Evolutionary conservation across 23 red algal species (phyloP).

Genomic region (Gracilaria gracilis): DNA sequence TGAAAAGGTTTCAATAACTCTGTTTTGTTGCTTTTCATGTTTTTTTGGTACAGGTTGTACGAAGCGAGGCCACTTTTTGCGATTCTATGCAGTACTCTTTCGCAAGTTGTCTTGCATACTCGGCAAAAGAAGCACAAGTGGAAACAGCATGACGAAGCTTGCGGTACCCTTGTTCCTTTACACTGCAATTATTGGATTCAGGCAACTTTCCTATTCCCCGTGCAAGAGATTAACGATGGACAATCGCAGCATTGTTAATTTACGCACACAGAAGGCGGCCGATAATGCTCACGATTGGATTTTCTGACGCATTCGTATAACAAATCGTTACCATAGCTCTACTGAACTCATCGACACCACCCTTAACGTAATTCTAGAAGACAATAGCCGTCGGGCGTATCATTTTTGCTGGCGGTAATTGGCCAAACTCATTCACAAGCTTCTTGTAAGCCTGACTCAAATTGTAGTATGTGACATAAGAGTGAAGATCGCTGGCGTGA

Average conservation of each 20-base stretch:
- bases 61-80: neutral
- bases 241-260: slow-evolving; percentile 23
- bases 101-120: slow-evolving; percentile 15
- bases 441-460: slow-evolving; percentile 8
- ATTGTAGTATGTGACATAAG: slow-evolving; percentile 11
- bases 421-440: neutral
- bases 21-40: neutral
- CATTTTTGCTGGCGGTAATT: slow-evolving; percentile 12
- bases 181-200: too few species aligned
- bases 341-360: slow-evolving; percentile 24
- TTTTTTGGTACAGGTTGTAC: neutral
- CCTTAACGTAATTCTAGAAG: slow-evolving; percentile 27
- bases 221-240: neutral
- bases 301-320: slow-evolving; percentile 1
- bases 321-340: slow-evolving; percentile 5
- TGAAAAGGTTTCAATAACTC: neutral
- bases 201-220: neutral
- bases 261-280: slow-evolving; percentile 5
- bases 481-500: slow-evolving; percentile 14
- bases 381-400: neutral
- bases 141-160: neutral
- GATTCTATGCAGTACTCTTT: too few species aligned
- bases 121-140: slow-evolving; percentile 6
- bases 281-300: slow-evolving; percentile 10
- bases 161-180: neutral